Evolutionary conservation across 1,284 basidiomycete genomes (phyloP).

Genomic region (Cutaneotrichosporon sp.): DNA sequence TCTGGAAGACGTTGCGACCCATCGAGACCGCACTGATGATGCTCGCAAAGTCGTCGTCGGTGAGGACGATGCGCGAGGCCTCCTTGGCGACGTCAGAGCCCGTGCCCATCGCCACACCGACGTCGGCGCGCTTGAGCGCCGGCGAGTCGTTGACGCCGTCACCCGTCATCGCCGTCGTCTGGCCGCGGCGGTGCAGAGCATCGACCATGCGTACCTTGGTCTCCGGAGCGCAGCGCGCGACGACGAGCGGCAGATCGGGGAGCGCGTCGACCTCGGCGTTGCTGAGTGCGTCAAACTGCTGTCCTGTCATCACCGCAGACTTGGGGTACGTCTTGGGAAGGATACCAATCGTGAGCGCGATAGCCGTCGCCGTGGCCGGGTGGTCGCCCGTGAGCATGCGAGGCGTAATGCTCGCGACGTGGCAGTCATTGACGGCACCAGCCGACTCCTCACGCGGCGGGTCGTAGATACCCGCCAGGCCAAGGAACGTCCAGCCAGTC

Average conservation of each 20-base stretch:
- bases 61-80: slow-evolving; percentile 63
- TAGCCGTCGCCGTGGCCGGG: slow-evolving; percentile 57
- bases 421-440: slow-evolving; percentile 63
- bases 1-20: slow-evolving; percentile 60
- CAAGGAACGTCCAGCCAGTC: slow-evolving; percentile 60
- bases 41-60: slow-evolving; percentile 70
- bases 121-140: slow-evolving; percentile 60
- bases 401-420: slow-evolving; percentile 65
- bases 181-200: slow-evolving; percentile 58
- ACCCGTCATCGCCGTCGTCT: slow-evolving; percentile 55
- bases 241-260: slow-evolving; percentile 60
- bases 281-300: slow-evolving; percentile 64
- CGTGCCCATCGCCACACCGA: slow-evolving; percentile 69
- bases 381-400: slow-evolving; percentile 63
- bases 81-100: slow-evolving; percentile 67
- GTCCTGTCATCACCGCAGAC: slow-evolving; percentile 57
- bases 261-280: slow-evolving; percentile 63
- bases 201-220: slow-evolving; percentile 62
- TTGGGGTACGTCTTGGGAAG: slow-evolving; percentile 53
- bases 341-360: slow-evolving; percentile 58
- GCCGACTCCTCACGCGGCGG: slow-evolving; percentile 68
- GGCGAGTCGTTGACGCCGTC: slow-evolving; percentile 63
- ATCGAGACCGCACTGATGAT: slow-evolving; percentile 67
- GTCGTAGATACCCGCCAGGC: slow-evolving; percentile 66
- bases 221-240: slow-evolving; percentile 61